A percentile compares a stretch with the other conserved stretches of the same genome.
phyloP scores from a whole-genome alignment of 116 monocot genomes.

The Papilionanthe hybrid region DNA sequence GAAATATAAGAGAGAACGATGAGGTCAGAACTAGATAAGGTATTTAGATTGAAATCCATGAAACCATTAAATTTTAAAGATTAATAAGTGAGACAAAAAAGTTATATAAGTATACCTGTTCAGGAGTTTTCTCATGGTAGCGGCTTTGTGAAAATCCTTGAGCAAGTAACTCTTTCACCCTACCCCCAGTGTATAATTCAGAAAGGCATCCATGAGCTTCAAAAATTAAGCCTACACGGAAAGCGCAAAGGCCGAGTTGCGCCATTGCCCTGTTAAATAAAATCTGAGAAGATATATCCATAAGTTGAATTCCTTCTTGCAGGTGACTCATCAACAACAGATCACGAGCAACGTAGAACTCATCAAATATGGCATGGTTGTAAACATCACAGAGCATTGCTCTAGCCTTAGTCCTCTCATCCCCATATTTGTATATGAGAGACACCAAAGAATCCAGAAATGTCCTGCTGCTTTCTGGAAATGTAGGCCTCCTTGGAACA shows the following conservation, averaged over 20 bases:
- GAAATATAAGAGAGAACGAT: neutral
- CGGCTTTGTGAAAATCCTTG: constrained; percentile 84
- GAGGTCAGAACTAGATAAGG: neutral
- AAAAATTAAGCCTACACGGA: constrained; percentile 64
- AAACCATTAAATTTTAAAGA: neutral
- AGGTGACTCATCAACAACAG: constrained; percentile 88
- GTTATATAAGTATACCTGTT: constrained; percentile 49
- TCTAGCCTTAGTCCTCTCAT: constrained; percentile 90
- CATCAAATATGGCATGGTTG: constrained; percentile 87
- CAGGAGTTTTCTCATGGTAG: constrained; percentile 93
- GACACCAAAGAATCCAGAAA: constrained; percentile 80
- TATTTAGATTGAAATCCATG: neutral
- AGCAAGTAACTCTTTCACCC: constrained; percentile 89
- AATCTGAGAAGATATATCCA: constrained; percentile 92
- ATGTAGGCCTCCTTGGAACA: constrained; percentile 70
- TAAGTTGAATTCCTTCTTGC: constrained; percentile 88
- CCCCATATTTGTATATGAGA: constrained; percentile 81
- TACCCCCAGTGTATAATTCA: constrained; percentile 74
- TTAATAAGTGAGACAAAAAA: neutral
- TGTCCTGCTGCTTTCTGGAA: constrained; percentile 77
- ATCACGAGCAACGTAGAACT: constrained; percentile 77
- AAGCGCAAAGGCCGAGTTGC: constrained; percentile 85
- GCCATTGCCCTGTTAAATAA: constrained; percentile 88
- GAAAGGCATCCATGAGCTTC: constrained; percentile 89
- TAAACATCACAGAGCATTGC: constrained; percentile 99